Evolutionary conservation across 768 basidiomycete genomes (phyloP).

Genomic region (Rubroboletus pulcherrimus): DNA sequence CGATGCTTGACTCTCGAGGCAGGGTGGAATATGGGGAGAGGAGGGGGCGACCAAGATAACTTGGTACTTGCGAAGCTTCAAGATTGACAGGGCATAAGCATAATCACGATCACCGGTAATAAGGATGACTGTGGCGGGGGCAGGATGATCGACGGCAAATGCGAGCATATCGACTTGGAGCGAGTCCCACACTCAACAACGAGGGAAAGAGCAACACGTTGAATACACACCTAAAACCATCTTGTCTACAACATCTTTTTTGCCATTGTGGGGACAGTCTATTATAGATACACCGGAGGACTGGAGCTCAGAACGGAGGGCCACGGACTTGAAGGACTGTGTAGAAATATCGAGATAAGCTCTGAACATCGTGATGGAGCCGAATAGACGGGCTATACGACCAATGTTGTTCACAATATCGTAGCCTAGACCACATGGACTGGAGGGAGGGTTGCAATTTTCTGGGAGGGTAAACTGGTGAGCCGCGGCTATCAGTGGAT

Average conservation of each 20-base stretch:
- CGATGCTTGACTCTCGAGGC: slow-evolving; percentile 54
- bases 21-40: slow-evolving; percentile 35
- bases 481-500: neutral
- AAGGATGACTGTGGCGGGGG: slow-evolving; percentile 53
- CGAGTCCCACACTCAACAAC: slow-evolving; percentile 1
- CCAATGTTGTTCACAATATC: slow-evolving; percentile 42
- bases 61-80: slow-evolving; percentile 51
- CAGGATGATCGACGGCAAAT: slow-evolving; percentile 58
- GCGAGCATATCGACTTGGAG: slow-evolving; percentile 61
- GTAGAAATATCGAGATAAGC: slow-evolving; percentile 51
- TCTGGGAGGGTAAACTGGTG: slow-evolving; percentile 21
- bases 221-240: slow-evolving; percentile 40
- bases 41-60: slow-evolving; percentile 49
- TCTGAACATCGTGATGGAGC: slow-evolving; percentile 47
- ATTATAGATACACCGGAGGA: slow-evolving; percentile 42
- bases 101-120: slow-evolving; percentile 69
- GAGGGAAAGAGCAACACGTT: neutral
- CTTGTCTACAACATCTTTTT: slow-evolving; percentile 41
- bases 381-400: slow-evolving; percentile 43
- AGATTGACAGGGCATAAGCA: slow-evolving; percentile 55
- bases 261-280: slow-evolving; percentile 33
- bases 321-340: slow-evolving; percentile 31
- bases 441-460: slow-evolving; percentile 31
- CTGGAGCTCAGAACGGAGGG: slow-evolving; percentile 41
- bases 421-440: slow-evolving; percentile 35